Percentiles rank a stretch among this genome's conserved stretches.
Evolutionary conservation across 139 green algal genomes (phyloP).

Genomic region (Coelastrella sp.): DNA sequence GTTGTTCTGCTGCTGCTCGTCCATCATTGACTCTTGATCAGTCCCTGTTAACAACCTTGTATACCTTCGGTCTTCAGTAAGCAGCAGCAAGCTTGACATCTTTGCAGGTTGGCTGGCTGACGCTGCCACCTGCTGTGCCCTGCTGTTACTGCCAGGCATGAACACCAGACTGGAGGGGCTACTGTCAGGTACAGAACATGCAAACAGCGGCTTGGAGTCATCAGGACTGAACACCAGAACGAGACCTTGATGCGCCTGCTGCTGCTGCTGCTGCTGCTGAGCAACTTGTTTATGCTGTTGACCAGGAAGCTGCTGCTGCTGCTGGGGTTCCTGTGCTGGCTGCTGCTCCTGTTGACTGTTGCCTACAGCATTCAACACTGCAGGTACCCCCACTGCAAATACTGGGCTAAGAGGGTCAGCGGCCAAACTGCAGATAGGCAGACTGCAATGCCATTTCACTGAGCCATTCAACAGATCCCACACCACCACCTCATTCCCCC

Average conservation of each 20-base stretch:
- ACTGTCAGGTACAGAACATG: conserved; percentile 34
- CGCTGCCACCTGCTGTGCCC: too few relatives aligned
- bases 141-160: conserved; percentile 20
- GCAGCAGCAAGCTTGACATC: conserved; percentile 62
- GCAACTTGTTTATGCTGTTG: conserved; percentile 21
- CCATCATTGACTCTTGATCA: too few relatives aligned
- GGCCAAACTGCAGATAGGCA: conserved; percentile 47
- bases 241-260: conserved; percentile 19
- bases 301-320: conserved; percentile 15
- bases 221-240: conserved; percentile 62
- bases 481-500: conserved; percentile 50
- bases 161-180: conserved; percentile 43
- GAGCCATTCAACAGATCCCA: conserved; percentile 71
- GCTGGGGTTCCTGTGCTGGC: not conserved
- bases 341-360: conserved; percentile 29
- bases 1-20: conserved; percentile 7
- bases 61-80: conserved; percentile 61
- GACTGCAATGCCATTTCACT: conserved; percentile 58
- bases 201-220: conserved; percentile 26
- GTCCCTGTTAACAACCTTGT: too few relatives aligned
- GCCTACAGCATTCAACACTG: conserved; percentile 15
- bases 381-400: conserved; percentile 62
- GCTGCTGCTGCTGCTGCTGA: conserved; percentile 27
- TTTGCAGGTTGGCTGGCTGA: too few relatives aligned
- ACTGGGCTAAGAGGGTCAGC: conserved; percentile 47